Evolutionary conservation across 345 rosid species (phyloP), one percentile per base, ranked within the genome.

Genomic region (Erysimum cheiranthoides): DNA sequence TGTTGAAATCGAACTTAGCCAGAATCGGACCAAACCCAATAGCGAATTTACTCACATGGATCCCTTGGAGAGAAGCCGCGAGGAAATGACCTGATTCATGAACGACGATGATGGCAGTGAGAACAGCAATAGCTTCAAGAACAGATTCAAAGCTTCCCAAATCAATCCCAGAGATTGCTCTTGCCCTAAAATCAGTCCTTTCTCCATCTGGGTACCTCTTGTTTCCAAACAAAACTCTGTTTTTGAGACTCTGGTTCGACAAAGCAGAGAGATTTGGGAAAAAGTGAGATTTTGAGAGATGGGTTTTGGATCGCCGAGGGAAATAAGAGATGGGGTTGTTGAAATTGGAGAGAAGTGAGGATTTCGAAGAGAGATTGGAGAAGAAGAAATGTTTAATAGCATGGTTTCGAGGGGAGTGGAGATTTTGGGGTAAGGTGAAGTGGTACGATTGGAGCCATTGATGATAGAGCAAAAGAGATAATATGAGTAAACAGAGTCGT

Each of bases 11-110:
- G 73, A 95, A 90, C 54, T 92, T 95, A 57, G 97, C 97, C 62
- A 95, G 78, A 73, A 90, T 79, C 10, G 97, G 97, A 86, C 99
- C 97, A 73, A 95, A 94, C 73, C 97, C 99, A 70, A 95, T 85
- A 0, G 99, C 87, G 80, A 95, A 95, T 80, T 95, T 92, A 87
- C 97, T 95, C 70, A 95, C 97, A 83, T 87, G 98, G 43, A 94
- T 95, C 39, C 99, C 98, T 70, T 95, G 99, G 3, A 94, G 97
- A 78, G 64, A 77, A 54, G 99, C 97, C 46, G 99, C 99, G 6
- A 95, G 86, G 70, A 94, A 95, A 70, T 94, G 99, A 65, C 97
- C 97, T 28, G 86, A 80, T 61, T 92, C 98, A 28, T 92, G 98
- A 42, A 90, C 98, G 50, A 94, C 83, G 54, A 94, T 86, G 59